Evolutionary conservation across 441 rosid species (phyloP), one percentile per base, ranked within the genome.

Genomic region (Rhodomyrtus psidioides): DNA sequence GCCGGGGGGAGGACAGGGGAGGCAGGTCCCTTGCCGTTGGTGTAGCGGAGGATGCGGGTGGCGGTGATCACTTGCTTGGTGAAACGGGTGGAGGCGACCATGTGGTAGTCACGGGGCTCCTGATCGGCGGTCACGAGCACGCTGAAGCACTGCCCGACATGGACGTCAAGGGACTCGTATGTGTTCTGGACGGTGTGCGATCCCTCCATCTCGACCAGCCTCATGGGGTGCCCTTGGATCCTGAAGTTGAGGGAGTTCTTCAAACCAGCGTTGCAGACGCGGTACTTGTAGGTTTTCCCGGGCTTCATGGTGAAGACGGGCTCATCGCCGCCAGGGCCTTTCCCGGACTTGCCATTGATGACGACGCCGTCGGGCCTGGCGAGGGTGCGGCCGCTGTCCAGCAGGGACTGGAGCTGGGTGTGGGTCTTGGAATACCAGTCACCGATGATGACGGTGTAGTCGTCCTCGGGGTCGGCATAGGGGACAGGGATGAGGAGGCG

Each of bases 171-270:
- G 75, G 88, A 86, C 7, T 86, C 88, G 59, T 86, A 86, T n/a
- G 2, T 12, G 88, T 86, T 83, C 85, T 86, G 88, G 56, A 86
- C 85, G 27, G 51, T 53, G 83, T 86, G 88, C 8, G 88, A 86
- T 16, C 88, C 88, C 42, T 83, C 88, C 88, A 83, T 83, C 79
- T 86, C 88, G 34, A 86, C 88, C 30, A 86, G 85, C 88, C 83
- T 83, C 88, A 86, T 83, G 23, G 85, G 74, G 85, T 86, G 88
- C n/a, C 82, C 85, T 70, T 86, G 88, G 85, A 86, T 30, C 88
- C 88, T 74, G 83, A 86, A 83, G 83, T 86, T 86, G 79, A 86
- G 88, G 83, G 88, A 83, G 83, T 70, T 24, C 88, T 83, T 86
- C 54, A 86, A 44, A 16, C 88, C 88, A 34, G 46, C 85, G 24